Evolutionary conservation across 2,329 filamentous ascomycete genomes (phyloP).

Genomic region (Aureobasidium sp.): DNA sequence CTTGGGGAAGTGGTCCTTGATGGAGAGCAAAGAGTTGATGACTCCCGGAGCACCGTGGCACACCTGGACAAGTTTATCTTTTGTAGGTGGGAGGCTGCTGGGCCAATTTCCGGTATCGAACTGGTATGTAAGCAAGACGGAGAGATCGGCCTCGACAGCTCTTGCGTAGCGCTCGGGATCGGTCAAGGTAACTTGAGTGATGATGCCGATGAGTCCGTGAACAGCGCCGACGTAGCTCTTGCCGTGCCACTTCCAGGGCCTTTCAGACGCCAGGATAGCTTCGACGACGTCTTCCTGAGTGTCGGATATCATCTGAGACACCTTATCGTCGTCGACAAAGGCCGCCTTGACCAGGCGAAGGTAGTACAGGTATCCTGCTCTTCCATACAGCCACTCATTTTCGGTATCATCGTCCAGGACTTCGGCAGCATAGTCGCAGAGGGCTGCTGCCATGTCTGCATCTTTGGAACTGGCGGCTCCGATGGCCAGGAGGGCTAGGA

Average conservation of each 20-base stretch:
- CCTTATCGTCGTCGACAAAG: slow-evolving; percentile 44
- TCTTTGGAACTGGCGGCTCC: slow-evolving; percentile 45
- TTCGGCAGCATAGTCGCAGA: slow-evolving; percentile 45
- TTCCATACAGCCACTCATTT: slow-evolving; percentile 61
- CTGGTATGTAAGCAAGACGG: slow-evolving; percentile 53
- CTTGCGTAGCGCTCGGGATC: slow-evolving; percentile 48
- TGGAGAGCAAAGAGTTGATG: slow-evolving; percentile 50
- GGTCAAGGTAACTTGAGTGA: slow-evolving; percentile 61
- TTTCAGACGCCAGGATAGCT: slow-evolving; percentile 49
- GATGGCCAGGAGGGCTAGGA: slow-evolving; percentile 43
- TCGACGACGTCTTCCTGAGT: slow-evolving; percentile 52
- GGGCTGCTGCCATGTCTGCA: slow-evolving; percentile 41
- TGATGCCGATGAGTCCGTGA: slow-evolving; percentile 62
- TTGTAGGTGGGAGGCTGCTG: slow-evolving; percentile 44
- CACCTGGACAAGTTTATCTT: slow-evolving; percentile 53
- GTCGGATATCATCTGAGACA: slow-evolving; percentile 46
- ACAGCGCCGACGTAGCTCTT: slow-evolving; percentile 59
- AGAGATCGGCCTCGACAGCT: slow-evolving; percentile 47
- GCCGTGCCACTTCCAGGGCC: slow-evolving; percentile 59
- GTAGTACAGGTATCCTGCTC: slow-evolving; percentile 61
- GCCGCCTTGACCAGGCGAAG: slow-evolving; percentile 56
- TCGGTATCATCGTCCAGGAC: slow-evolving; percentile 41
- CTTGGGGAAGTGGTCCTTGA: slow-evolving; percentile 50
- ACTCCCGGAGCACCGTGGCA: slow-evolving; percentile 63
- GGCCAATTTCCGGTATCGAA: slow-evolving; percentile 58